Conservation (phyloP, 345 rosid genomes). For the Excoecaria cochinchinensis region DNA sequence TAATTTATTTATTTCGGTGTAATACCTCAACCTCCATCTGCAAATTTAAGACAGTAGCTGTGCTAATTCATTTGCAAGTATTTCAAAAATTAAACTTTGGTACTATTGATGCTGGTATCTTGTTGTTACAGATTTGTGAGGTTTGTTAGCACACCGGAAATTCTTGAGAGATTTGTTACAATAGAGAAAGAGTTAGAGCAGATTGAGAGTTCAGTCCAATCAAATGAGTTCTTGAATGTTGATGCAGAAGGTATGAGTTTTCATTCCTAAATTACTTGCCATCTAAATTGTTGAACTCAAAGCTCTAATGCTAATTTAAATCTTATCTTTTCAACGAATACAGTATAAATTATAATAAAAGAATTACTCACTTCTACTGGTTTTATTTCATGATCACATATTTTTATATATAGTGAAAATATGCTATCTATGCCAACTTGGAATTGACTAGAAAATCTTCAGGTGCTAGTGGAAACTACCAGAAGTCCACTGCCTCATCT, state of each 20-base stretch:
- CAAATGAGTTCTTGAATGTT: slow-evolving; percentile 47
- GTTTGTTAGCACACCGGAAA: slow-evolving; percentile 91
- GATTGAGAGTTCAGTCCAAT: slow-evolving; percentile 69
- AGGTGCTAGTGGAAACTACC: slow-evolving; percentile 43
- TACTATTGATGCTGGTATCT: neutral
- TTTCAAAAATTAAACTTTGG: neutral
- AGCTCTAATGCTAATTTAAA: too few species aligned
- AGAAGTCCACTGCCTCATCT: slow-evolving; percentile 41
- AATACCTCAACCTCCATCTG: neutral
- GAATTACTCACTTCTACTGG: neutral
- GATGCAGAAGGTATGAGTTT: slow-evolving; percentile 50
- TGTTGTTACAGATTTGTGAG: slow-evolving; percentile 66
- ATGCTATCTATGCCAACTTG: neutral
- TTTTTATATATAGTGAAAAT: too few species aligned
- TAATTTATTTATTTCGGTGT: neutral
- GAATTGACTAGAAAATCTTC: slow-evolving; percentile 26
- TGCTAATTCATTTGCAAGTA: neutral
- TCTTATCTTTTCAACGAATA: too few species aligned
- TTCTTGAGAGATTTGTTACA: slow-evolving; percentile 91
- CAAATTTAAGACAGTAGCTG: neutral
- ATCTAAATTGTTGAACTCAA: too few species aligned
- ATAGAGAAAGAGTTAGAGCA: slow-evolving; percentile 80
- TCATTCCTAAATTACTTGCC: too few species aligned
- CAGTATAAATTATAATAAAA: neutral
- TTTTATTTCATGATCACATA: neutral